These are phyloP conservation scores for Sarcocystis neurona DNA, from an alignment of 169 alveolate genomes.

Conservation along the genomic window DNA sequence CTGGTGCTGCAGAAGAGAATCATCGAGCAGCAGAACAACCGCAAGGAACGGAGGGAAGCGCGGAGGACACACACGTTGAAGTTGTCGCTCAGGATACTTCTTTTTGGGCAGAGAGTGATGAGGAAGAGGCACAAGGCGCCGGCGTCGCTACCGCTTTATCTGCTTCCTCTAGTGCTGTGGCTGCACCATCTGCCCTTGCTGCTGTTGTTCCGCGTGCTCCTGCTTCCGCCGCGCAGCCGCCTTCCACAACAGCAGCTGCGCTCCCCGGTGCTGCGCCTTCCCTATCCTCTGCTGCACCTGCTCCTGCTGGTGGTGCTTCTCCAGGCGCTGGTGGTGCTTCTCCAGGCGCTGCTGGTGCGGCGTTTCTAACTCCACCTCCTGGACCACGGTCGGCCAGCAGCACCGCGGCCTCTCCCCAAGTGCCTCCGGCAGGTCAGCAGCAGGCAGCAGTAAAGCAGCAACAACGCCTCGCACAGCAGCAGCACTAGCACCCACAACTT, in stretches of 20 bases:
- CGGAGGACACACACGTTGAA: background rate
- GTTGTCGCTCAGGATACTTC: too few species aligned
- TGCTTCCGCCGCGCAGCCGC: background rate
- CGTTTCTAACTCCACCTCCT: too few species aligned
- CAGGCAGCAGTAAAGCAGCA: conserved; percentile 7
- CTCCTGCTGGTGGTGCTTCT: too few species aligned
- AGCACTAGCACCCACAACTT: background rate
- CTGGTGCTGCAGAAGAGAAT: background rate
- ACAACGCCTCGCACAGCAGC: background rate
- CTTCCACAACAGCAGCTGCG: background rate
- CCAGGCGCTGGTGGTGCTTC: too few species aligned
- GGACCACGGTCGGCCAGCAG: too few species aligned
- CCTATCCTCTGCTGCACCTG: background rate
- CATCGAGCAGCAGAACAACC: background rate
- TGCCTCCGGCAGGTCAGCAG: background rate
- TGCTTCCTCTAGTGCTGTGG: background rate
- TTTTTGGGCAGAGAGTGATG: background rate
- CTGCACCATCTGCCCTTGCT: background rate
- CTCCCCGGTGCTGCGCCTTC: background rate
- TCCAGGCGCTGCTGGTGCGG: too few species aligned
- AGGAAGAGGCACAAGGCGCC: background rate
- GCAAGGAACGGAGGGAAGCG: background rate
- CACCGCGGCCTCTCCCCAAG: background rate
- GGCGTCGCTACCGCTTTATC: background rate
- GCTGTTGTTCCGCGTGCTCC: background rate